Evolutionary conservation across 371 early-diverging fungal genomes (phyloP), one percentile per base, ranked within the genome.

Genomic region (Circinella minor): DNA sequence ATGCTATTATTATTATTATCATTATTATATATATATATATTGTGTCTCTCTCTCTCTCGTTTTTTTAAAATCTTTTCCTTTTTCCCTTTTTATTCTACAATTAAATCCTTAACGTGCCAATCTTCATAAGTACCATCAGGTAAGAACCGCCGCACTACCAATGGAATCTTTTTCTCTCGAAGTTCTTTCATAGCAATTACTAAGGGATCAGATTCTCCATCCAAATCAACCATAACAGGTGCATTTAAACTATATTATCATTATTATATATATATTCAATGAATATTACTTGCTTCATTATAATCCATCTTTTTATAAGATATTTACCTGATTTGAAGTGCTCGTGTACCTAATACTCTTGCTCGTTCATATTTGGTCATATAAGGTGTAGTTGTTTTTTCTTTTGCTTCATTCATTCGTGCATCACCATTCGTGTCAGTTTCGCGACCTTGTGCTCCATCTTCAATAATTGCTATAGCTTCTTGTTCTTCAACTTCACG

Each of bases 331-430:
- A 94, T 89, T 75, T 94, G 94, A 67, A 94, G 85, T 8, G 95
- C 95, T 18, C 95, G 88, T 4, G 97, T 94, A 37, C 99, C 99
- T 51, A 99, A 86, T 62, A 99, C 91, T 71, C 98, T 90, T 55
- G 99, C 99, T 65, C 95, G 92, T 84, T 99, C 99, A 83, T 99
- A 99, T 83, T 99, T 99, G 57, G 99, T 99, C 97, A 99, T 96
- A 79, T 96, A 98, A 18, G 99, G 98, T n/a, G 98, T 97, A 7
- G 99, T 99, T 68, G 67, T 72, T 63, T 92, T 86, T 59, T 91
- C 88, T 68, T 84, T 86, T 4, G 66, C 69, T 63, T 84, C 82
- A 3, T 65, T 59, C 8, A 77, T 55, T 51, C 73, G 68, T 27
- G 18, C 54, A 46, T 38, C 62, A 37, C 71, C 67, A n/a, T 36